Evolutionary conservation across 1,284 basidiomycete genomes (phyloP), one percentile per base, ranked within the genome.

Genomic region (Limonomyces culmigenus): DNA sequence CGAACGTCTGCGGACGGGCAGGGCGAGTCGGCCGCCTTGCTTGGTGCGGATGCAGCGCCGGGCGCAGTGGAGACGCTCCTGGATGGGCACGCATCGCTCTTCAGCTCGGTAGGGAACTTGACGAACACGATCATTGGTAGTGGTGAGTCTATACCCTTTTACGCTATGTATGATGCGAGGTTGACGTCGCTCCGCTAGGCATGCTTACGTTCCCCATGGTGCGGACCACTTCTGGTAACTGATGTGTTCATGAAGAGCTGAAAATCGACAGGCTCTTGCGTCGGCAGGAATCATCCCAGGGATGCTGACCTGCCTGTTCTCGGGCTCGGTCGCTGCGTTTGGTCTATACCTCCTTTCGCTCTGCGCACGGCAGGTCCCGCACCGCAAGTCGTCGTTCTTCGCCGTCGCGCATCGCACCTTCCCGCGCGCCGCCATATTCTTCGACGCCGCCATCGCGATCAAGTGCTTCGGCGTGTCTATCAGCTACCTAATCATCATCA

Each of bases 381-480:
- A 84, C 42, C 62, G 84, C 31, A 74, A 70, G 25, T 67, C 89
- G 8, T 91, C 86, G 18, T 96, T 95, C 58, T 91, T 89, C 46
- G 76, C 84, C 23, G 65, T 96, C 14, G 71, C 87, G 1, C 66
- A 80, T 45, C 59, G 95, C 42, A 91, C 91, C 0, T 93, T 88
- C 49, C 87, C 87, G 14, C 67, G 63, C 25, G 81, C 80, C 0
- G 80, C 83, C 0, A 63, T 86, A 37, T 83, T 86, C 52, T 89
- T 93, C 47, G 87, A 98, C 55, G 70, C 78, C 3, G 92, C 93
- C 5, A 96, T 99, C 47, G 92, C 91, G 2, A 79, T 84, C 53
- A 96, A 96, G 54, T 96, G 89, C 54, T 93, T 93, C 52, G 95
- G 95, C 20, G 95, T 98, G 5, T 91, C 86, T 25, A 83, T 95